Evolutionary conservation across 257 asterid genomes (phyloP).

Genomic region (Avicennia marina): DNA sequence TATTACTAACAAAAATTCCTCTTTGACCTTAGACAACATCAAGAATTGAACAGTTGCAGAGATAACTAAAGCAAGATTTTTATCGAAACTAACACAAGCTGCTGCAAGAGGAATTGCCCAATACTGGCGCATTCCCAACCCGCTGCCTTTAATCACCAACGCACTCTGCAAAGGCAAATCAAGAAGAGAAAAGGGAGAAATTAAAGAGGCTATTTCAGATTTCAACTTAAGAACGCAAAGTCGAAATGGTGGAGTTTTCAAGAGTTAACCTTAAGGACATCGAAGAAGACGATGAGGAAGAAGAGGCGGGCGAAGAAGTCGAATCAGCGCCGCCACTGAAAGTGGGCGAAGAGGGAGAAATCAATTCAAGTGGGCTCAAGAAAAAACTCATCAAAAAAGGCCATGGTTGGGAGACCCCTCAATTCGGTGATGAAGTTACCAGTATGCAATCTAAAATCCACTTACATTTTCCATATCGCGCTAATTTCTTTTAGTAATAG

Average conservation of each 20-base stretch:
- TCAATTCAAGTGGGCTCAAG: slow-evolving; percentile 44
- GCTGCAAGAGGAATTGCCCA: not conserved
- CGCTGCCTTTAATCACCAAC: not conserved
- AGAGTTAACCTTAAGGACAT: slow-evolving; percentile 44
- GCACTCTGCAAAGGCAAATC: not conserved
- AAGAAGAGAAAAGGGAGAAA: too few species aligned
- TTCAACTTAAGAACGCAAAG: not conserved
- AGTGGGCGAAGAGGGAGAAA: slow-evolving; percentile 60
- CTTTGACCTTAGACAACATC: too few species aligned
- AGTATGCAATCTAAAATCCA: slow-evolving; percentile 22
- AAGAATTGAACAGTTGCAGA: too few species aligned
- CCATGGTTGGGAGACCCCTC: slow-evolving; percentile 57
- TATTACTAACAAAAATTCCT: too few species aligned
- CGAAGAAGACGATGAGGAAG: slow-evolving; percentile 42
- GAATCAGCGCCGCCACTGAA: slow-evolving; percentile 72
- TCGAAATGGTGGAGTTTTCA: slow-evolving; percentile 54
- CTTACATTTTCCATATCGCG: not conserved
- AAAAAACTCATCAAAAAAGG: slow-evolving; percentile 60
- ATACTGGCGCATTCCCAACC: not conserved
- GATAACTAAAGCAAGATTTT: too few species aligned
- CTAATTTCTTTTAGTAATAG: not conserved
- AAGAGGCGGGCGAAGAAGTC: slow-evolving; percentile 64
- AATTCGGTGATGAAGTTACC: slow-evolving; percentile 54
- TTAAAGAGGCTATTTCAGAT: not conserved
- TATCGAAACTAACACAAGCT: not conserved